phyloP scores from a whole-genome alignment of 495 filamentous ascomycete genomes.

The Penicillium flavigenum region DNA sequence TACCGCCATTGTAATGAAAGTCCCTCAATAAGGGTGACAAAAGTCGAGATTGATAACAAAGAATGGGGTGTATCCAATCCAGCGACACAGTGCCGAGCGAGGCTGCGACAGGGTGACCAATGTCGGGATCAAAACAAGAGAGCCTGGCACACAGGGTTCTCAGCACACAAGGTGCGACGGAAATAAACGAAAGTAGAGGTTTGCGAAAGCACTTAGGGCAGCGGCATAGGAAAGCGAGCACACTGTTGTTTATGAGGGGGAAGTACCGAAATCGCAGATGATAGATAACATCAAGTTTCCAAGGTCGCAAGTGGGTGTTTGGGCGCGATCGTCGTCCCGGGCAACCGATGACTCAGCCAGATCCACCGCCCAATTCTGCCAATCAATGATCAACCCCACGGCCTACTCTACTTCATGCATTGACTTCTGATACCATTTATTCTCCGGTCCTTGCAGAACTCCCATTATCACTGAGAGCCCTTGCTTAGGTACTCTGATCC shows the following conservation, averaged over 20 bases:
- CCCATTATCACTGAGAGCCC: conserved; percentile 8
- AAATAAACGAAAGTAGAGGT: conserved; percentile 26
- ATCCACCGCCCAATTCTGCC: conserved; percentile 33
- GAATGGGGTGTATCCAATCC: conserved; percentile 20
- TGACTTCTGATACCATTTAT: conserved; percentile 10
- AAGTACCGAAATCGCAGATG: conserved; percentile 20
- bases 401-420: conserved; percentile 14
- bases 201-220: conserved; percentile 19
- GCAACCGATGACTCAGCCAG: conserved; percentile 41
- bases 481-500: conserved; percentile 2
- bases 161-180: conserved; percentile 23
- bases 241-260: conserved; percentile 31
- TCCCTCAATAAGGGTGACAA: conserved; percentile 11
- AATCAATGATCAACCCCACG: conserved; percentile 16
- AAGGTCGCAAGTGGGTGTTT: conserved; percentile 23
- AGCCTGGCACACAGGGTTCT: conserved; percentile 20
- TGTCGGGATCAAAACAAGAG: conserved; percentile 25
- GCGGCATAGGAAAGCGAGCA: conserved; percentile 26
- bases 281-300: conserved; percentile 33
- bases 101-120: conserved; percentile 19
- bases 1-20: conserved; percentile 63
- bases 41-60: conserved; percentile 14
- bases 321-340: conserved; percentile 34
- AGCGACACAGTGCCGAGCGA: conserved; percentile 20
- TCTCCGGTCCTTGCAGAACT: conserved; percentile 20